These are phyloP conservation scores for Zoysia japonica DNA, from an alignment of 176 grass and related monocot genomes.

Conservation along the genomic window DNA sequence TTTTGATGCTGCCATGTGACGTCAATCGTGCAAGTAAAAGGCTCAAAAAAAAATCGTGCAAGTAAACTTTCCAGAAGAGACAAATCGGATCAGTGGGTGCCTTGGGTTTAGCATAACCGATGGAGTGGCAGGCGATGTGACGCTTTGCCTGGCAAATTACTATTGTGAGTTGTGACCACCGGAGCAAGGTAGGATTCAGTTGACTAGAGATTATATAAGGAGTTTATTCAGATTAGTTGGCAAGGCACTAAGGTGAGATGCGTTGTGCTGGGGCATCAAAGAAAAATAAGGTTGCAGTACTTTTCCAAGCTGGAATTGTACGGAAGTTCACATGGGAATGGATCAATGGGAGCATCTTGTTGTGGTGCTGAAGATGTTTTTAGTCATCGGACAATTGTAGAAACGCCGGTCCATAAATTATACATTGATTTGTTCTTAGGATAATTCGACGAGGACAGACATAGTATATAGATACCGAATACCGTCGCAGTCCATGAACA, in stretches of 20 bases:
- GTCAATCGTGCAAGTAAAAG: constrained; percentile 37
- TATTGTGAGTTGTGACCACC: constrained; percentile 24
- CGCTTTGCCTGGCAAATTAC: constrained; percentile 33
- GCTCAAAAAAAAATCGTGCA: too few species aligned
- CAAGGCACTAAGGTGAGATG: constrained; percentile 29
- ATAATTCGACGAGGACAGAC: not conserved
- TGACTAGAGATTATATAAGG: not conserved
- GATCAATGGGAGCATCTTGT: too few species aligned
- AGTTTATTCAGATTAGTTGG: constrained; percentile 5
- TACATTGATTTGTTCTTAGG: constrained; percentile 1
- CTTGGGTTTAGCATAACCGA: constrained; percentile 32
- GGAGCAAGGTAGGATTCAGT: constrained; percentile 35
- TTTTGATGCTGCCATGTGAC: constrained; percentile 19
- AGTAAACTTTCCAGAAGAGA: constrained; percentile 14
- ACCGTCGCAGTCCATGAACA: constrained; percentile 20
- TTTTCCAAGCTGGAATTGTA: not conserved
- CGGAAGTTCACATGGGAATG: constrained; percentile 38
- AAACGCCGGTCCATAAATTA: not conserved
- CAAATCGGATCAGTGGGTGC: constrained; percentile 16
- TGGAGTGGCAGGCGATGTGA: constrained; percentile 17
- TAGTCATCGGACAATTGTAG: not conserved
- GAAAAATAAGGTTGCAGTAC: not conserved
- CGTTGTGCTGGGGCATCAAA: not conserved
- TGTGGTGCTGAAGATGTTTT: too few species aligned
- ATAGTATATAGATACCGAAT: constrained; percentile 3